Conservation (phyloP, 2,329 filamentous ascomycete genomes). For the Fusarium sp. region DNA sequence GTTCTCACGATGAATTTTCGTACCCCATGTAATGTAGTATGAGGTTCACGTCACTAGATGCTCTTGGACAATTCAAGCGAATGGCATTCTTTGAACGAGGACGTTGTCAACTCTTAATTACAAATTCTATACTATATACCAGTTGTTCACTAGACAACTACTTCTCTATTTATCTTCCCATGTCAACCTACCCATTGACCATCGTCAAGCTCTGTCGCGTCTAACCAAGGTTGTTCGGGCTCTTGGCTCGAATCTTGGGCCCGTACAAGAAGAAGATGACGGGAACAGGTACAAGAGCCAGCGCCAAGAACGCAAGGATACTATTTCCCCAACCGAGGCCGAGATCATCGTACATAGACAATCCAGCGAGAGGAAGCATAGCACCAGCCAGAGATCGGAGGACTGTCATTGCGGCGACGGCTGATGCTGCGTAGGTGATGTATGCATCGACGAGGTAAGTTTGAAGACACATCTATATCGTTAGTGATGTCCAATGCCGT, state of each 20-base stretch:
- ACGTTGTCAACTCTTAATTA: neutral
- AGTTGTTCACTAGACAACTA: neutral
- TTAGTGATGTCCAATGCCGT: neutral
- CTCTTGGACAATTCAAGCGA: neutral
- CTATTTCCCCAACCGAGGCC: conserved; percentile 60
- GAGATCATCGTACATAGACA: conserved; percentile 52
- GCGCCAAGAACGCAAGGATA: conserved; percentile 57
- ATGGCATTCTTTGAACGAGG: neutral
- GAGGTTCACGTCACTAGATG: neutral
- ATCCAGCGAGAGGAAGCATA: conserved; percentile 70
- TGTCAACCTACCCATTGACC: accelerated
- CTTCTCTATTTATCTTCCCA: accelerated
- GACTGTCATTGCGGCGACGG: conserved; percentile 45
- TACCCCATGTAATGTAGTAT: accelerated
- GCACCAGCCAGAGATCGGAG: conserved; percentile 68
- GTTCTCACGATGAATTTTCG: neutral
- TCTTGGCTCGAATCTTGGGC: conserved; percentile 37
- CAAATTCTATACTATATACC: neutral
- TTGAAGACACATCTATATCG: conserved; percentile 45
- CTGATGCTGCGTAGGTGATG: conserved; percentile 46
- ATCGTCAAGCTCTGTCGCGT: neutral
- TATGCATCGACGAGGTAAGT: conserved; percentile 52
- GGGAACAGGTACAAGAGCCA: conserved; percentile 38
- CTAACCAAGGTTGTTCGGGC: conserved; percentile 34
- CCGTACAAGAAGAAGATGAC: conserved; percentile 37